Conservation (phyloP, 805 yeast genomes). For the Wickerhamiella qilinensis region DNA sequence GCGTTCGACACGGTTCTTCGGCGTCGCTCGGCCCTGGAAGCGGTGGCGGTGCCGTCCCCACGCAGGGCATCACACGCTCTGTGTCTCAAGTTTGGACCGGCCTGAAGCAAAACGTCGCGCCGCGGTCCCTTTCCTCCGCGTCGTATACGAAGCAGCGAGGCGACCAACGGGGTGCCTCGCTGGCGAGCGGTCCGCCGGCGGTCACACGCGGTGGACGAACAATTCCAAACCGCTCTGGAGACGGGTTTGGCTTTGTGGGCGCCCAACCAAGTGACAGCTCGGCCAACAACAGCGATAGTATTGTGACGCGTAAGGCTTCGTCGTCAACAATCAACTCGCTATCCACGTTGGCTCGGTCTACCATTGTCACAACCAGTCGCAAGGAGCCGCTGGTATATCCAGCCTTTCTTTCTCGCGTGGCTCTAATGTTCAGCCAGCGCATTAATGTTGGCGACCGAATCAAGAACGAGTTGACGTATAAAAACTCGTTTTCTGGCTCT, state of each 20-base stretch:
- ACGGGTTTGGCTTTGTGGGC: not conserved
- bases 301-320: slow-evolving; percentile 12
- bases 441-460: slow-evolving; percentile 60
- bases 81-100: slow-evolving; percentile 14
- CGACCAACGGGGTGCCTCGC: slow-evolving; percentile 4
- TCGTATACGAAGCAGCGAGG: not conserved
- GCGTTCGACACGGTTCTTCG: too few relatives aligned
- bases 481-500: slow-evolving; percentile 85
- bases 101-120: slow-evolving; percentile 10
- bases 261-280: not conserved
- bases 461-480: slow-evolving; percentile 81
- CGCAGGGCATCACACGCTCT: slow-evolving; percentile 6
- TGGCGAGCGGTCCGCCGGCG: slow-evolving; percentile 1
- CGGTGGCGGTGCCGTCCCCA: too few relatives aligned
- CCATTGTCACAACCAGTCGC: slow-evolving; percentile 33
- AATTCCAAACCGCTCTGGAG: slow-evolving; percentile 10
- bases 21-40: too few relatives aligned
- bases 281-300: not conserved
- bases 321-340: slow-evolving; percentile 12
- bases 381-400: slow-evolving; percentile 69
- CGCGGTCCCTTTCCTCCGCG: not conserved
- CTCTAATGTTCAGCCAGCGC: slow-evolving; percentile 54
- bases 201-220: slow-evolving; percentile 17
- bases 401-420: slow-evolving; percentile 74
- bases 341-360: slow-evolving; percentile 17